A percentile compares a stretch with the other conserved stretches of the same genome.
Conservation (phyloP, 306 rosid genomes). For the Quercus wislizeni region DNA sequence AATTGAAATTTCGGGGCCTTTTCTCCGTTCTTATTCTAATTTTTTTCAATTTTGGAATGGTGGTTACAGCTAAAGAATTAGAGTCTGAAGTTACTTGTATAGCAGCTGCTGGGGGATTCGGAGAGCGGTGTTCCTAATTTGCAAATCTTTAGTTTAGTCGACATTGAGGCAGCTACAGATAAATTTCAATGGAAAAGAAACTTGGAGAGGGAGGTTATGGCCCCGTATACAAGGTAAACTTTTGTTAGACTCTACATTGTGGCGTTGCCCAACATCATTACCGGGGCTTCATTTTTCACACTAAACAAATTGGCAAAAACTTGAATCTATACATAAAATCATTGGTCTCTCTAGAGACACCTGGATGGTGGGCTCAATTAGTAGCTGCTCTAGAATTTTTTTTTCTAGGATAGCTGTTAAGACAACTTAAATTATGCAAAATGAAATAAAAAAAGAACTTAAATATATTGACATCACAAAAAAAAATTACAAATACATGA, state of each 20-base stretch:
- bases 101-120: constrained; percentile 15
- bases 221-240: constrained; percentile 37
- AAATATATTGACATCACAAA: too few species aligned
- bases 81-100: neutral
- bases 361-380: too few species aligned
- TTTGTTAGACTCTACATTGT: neutral
- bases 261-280: too few species aligned
- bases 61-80: neutral
- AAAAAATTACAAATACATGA: too few species aligned
- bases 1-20: neutral
- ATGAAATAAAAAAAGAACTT: too few species aligned
- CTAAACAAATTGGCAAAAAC: too few species aligned
- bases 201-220: constrained; percentile 59
- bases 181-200: constrained; percentile 40
- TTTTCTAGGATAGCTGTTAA: too few species aligned
- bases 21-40: neutral
- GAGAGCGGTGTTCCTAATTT: constrained; percentile 23
- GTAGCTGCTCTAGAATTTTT: too few species aligned
- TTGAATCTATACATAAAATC: too few species aligned
- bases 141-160: constrained; percentile 21
- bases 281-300: too few species aligned
- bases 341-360: too few species aligned
- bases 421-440: too few species aligned
- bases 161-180: constrained; percentile 29
- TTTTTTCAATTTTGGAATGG: neutral